Evolutionary conservation across 495 filamentous ascomycete species (phyloP), one percentile per base, ranked within the genome.

Genomic region (Bacidia gigantensis): DNA sequence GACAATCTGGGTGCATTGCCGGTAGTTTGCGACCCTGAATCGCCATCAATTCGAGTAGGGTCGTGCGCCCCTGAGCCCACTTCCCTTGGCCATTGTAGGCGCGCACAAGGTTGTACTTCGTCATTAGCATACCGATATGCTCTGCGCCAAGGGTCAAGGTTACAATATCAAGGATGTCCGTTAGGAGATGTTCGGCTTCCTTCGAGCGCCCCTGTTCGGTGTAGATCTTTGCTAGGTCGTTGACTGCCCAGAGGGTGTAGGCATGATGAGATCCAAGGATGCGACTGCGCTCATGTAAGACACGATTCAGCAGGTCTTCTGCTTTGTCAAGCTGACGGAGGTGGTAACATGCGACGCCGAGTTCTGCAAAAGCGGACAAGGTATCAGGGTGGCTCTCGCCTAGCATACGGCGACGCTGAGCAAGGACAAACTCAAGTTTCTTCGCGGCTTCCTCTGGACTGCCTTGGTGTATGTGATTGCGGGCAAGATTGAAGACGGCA

Each of bases 221-320:
- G 53, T 62, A 60, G n/a, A 65, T 55, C 49, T 66, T 67, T 11
- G 63, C 61, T 29, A 67, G 57, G 49, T 68, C 63, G 26, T 66
- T 64, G 35, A 66, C 56, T 12, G 65, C 59, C 62, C 62, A 65
- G 24, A 64, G 53, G 20, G 62, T 65, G 50, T 66, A 66, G 29
- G 64, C 62, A 54, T 66, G 62, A 46, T 67, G 65, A 46, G 56
- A 43, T 2, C 65, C 62, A 2, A 67, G 62, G 17, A 64, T 40
- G 11, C 46, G 57, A 35, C 57, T 62, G 24, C 65, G 54, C 26
- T 39, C 46, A 21, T 61, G 49, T 18, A 62, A 26, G 20, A 60
- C 61, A 35, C 47, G 51, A 22, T 52, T 24, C 23, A 68, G 53
- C 2, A 60, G 49, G 2, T 40, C 43, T 48, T 65, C 58, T 3